Percentiles rank a stretch among this genome's conserved stretches.
phyloP scores from a whole-genome alignment of 345 rosid genomes.

The Eucalyptus polyanthemos region DNA sequence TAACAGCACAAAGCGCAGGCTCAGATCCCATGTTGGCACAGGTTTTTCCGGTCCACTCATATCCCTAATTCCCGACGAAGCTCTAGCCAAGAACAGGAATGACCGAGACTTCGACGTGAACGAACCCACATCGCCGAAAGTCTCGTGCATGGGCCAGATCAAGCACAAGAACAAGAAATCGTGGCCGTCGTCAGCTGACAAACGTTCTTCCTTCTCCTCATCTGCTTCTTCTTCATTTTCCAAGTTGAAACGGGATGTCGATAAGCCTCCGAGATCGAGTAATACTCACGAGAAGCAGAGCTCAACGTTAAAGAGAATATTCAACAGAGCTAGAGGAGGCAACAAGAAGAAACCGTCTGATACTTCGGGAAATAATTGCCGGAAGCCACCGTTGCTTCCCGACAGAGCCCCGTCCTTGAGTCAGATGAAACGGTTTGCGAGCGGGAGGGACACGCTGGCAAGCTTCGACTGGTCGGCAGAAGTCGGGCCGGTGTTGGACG shows the following conservation, averaged over 20 bases:
- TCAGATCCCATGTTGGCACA: neutral
- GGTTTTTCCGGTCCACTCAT: constrained; percentile 55
- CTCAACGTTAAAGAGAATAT: constrained; percentile 25
- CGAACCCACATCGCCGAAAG: constrained; percentile 86
- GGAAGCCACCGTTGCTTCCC: neutral
- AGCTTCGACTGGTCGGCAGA: constrained; percentile 60
- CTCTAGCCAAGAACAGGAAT: constrained; percentile 23
- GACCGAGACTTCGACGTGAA: constrained; percentile 6
- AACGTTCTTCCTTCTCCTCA: neutral
- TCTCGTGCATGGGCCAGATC: constrained; percentile 92
- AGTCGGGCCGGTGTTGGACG: constrained; percentile 20
- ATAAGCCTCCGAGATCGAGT: neutral
- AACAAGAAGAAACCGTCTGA: neutral
- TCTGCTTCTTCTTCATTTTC: neutral
- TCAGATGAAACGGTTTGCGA: constrained; percentile 69
- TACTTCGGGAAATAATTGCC: neutral
- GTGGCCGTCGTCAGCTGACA: neutral
- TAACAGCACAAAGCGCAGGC: neutral
- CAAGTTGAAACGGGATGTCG: neutral
- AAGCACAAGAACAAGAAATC: constrained; percentile 35
- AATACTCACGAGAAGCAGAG: constrained; percentile 2
- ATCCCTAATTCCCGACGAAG: constrained; percentile 51
- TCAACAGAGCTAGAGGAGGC: constrained; percentile 2
- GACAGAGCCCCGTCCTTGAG: constrained; percentile 47
- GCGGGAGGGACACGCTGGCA: constrained; percentile 50